Base-by-base conservation (phyloP, 116 monocot genomes). In the Dioscorea cayenensis region DNA sequence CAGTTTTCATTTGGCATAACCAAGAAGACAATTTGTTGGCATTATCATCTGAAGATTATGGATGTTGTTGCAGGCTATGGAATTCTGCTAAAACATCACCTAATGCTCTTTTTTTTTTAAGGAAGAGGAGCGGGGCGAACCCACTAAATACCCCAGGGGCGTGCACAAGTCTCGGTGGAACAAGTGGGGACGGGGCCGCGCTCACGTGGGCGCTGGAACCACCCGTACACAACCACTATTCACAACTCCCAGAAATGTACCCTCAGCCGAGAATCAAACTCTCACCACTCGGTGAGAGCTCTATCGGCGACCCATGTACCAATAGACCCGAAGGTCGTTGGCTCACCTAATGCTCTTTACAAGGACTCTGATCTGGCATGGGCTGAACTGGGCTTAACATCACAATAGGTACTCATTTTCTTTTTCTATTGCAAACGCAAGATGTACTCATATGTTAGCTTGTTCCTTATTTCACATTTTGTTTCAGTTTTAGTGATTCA, bases 351-450 rank as follows among this genome's bases (percentile, higher is more conserved):
- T 14, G 84, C 88, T 8, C 32, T 77, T 59, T 75, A 88, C 13
- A 86, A 88, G 70, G 86, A 90, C 43, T 84, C 93, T 64, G 75
- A 83, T 19, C 66, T 93, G 59, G 82, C 81, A 28, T 97, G 97
- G 97, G 90, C 86, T 19, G 85, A 87, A 72, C 72, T 93, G 36
- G 86, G 66, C 13, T 66, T 97, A 62, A 75, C 83, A 21, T 79
- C 81, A 16, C 81, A 25, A 25, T 25, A 81, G 73, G 27, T 60
- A 1, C 71, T 27, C 38, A 5, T 55, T 25, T 50, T 29, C 38
- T 38, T 38, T 38, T 9, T 38, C 7, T 38, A 38, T 5, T 74
- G 72, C 78, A 74, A 48, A 81, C 72, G 14, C 66, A 60, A 55
- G 48, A 19, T 79, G 25, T 62, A 25, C 10, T 14, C 18, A 60